Evolutionary conservation across 352 stramenopile genomes (phyloP).

Genomic region (Elongisporangium senticosum): DNA sequence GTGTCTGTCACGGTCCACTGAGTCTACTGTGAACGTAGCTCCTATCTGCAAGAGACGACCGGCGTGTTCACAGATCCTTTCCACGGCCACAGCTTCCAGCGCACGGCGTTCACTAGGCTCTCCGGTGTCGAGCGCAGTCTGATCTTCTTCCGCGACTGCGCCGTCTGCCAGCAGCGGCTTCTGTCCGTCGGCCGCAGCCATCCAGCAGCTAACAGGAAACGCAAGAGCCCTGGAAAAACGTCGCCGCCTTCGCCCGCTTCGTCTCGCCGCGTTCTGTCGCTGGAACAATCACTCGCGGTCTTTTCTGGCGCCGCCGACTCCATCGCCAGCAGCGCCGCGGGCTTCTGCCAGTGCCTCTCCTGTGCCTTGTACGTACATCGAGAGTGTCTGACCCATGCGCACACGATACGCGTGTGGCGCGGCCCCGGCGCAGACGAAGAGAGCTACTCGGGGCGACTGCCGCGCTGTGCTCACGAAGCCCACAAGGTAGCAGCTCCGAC

Average conservation of each 20-base stretch:
- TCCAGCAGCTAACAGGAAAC: neutral
- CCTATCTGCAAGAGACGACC: slow-evolving; percentile 32
- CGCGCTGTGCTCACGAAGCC: slow-evolving; percentile 18
- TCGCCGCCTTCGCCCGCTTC: neutral
- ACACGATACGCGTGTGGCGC: slow-evolving; percentile 42
- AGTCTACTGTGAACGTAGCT: slow-evolving; percentile 10
- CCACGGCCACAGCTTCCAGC: slow-evolving; percentile 57
- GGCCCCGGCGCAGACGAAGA: slow-evolving; percentile 15
- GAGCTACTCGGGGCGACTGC: slow-evolving; percentile 14
- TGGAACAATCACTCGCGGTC: neutral
- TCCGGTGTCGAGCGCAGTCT: slow-evolving; percentile 45
- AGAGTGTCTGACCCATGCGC: slow-evolving; percentile 41
- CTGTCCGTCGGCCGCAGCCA: slow-evolving; percentile 20
- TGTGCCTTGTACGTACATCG: slow-evolving; percentile 52
- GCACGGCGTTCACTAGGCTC: slow-evolving; percentile 21
- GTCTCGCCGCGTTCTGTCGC: neutral
- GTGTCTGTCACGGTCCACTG: neutral
- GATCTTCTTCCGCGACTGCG: slow-evolving; percentile 60
- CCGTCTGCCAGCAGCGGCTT: slow-evolving; percentile 43
- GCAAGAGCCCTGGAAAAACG: neutral
- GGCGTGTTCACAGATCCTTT: slow-evolving; percentile 38
- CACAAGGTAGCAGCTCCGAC: neutral
- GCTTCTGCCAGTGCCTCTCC: slow-evolving; percentile 48
- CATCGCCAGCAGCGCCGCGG: slow-evolving; percentile 4
- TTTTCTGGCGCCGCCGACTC: neutral